Evolutionary conservation across 441 rosid species (phyloP).

Genomic region (Kokia cookei): DNA sequence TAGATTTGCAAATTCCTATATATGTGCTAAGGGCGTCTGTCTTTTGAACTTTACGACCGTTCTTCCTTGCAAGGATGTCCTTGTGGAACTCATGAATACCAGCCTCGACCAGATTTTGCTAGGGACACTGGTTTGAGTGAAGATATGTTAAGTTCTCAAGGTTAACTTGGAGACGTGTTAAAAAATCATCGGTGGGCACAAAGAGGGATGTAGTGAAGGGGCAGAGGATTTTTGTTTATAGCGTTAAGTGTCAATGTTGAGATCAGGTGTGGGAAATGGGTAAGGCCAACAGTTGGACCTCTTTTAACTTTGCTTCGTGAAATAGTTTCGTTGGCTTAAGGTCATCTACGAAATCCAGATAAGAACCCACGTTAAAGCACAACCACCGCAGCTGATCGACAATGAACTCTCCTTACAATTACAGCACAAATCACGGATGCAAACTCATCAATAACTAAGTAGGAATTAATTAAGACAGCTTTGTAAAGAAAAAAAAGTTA

Average conservation of each 20-base stretch:
- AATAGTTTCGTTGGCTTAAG: neutral
- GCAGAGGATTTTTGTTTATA: neutral
- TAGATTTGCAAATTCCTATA: conserved; percentile 57
- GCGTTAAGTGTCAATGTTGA: neutral
- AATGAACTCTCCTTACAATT: neutral
- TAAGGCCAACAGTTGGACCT: neutral
- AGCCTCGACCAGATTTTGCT: conserved; percentile 15
- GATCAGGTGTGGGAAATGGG: neutral
- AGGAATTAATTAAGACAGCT: no score
- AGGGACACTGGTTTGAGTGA: conserved; percentile 15
- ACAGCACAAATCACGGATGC: neutral
- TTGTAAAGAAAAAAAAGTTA: no score
- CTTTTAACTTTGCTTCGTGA: neutral
- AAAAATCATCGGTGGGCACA: no score
- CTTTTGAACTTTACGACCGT: conserved; percentile 51
- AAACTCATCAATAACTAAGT: no score
- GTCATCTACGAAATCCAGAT: neutral
- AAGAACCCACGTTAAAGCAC: neutral
- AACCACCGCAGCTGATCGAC: neutral
- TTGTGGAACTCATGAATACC: conserved; percentile 19
- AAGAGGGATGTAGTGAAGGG: no score
- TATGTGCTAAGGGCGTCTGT: conserved; percentile 51
- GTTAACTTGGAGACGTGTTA: no score
- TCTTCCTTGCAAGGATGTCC: conserved; percentile 61
- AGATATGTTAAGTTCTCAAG: conserved; percentile 1